These are phyloP conservation scores for Omphalea diandra DNA, from an alignment of 441 rosid genomes.

Conservation along the genomic window DNA sequence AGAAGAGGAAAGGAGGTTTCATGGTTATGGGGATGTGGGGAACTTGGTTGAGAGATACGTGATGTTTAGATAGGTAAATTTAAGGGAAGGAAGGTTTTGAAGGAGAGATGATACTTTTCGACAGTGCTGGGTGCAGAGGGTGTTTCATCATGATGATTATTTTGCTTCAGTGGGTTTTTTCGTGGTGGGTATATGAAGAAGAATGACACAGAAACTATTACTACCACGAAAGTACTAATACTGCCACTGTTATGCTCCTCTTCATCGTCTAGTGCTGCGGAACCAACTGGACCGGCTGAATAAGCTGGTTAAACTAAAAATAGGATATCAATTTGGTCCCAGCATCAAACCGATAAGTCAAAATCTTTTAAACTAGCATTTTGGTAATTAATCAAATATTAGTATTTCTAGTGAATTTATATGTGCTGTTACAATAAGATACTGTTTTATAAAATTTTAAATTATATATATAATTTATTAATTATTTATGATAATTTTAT, in stretches of 20 bases:
- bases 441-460: too few relatives aligned
- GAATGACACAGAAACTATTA: neutral
- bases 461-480: too few relatives aligned
- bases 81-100: constrained; percentile 53
- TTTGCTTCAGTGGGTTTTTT: constrained; percentile 40
- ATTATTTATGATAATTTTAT: too few relatives aligned
- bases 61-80: constrained; percentile 37
- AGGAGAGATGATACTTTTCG: constrained; percentile 40
- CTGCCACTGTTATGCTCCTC: neutral
- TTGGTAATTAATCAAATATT: too few relatives aligned
- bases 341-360: too few relatives aligned
- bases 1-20: constrained; percentile 39
- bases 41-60: constrained; percentile 24
- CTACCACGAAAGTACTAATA: neutral
- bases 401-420: too few relatives aligned
- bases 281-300: too few relatives aligned
- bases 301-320: too few relatives aligned
- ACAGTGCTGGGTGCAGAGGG: constrained; percentile 54
- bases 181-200: constrained; percentile 25
- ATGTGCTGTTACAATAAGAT: too few relatives aligned
- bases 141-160: constrained; percentile 55
- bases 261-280: neutral
- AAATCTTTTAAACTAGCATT: too few relatives aligned
- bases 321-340: too few relatives aligned
- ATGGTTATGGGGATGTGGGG: constrained; percentile 44